Conservation (phyloP, 1,284 basidiomycete species). For the Rhodotorula sp. region DNA sequence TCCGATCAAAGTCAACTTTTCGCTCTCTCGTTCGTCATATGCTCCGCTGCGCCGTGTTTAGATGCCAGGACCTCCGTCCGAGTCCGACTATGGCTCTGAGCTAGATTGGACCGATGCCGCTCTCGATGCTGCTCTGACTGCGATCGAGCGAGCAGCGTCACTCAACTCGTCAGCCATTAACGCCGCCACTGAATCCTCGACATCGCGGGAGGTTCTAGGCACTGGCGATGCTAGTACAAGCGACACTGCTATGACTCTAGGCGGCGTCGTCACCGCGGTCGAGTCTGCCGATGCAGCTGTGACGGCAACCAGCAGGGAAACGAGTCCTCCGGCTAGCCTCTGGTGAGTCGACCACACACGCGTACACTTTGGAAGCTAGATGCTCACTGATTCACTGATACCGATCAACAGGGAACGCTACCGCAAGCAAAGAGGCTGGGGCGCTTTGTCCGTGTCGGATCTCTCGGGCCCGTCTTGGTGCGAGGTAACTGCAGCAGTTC, state of each 20-base stretch:
- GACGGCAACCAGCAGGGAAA: not conserved
- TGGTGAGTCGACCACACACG: not conserved
- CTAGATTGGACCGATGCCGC: slow-evolving; percentile 16
- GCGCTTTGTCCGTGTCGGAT: slow-evolving; percentile 27
- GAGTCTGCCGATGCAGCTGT: no score
- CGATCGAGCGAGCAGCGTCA: not conserved
- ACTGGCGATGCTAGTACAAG: not conserved
- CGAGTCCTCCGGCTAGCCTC: not conserved
- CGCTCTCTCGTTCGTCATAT: no score
- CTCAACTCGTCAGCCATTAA: not conserved
- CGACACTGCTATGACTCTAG: no score
- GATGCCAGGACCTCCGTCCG: not conserved
- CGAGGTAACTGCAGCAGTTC: slow-evolving; percentile 7
- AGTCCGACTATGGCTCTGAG: slow-evolving; percentile 29
- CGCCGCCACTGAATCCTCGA: no score
- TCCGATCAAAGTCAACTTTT: no score
- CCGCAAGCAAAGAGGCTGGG: slow-evolving; percentile 25
- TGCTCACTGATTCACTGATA: no score
- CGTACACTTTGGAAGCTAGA: not conserved
- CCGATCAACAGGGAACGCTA: slow-evolving; percentile 22
- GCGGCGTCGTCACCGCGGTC: no score
- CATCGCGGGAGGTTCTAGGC: not conserved
- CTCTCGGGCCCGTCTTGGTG: slow-evolving; percentile 31
- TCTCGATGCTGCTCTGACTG: slow-evolving; percentile 9
- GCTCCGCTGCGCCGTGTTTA: not conserved